phyloP scores from a whole-genome alignment of 179 eudicot genomes.

The Drosera spatulata region DNA sequence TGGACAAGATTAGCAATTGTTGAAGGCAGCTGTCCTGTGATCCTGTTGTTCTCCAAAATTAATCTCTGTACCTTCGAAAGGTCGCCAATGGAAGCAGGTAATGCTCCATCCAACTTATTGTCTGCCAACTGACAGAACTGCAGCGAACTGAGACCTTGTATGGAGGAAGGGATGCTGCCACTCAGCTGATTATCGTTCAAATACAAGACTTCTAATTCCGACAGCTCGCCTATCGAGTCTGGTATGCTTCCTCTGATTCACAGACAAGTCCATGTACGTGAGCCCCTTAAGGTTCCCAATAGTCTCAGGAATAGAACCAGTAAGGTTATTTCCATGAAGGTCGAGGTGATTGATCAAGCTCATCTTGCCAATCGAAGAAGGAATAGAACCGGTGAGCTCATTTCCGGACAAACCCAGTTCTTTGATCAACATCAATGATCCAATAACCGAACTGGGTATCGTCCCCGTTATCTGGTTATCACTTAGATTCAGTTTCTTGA shows the following conservation, averaged over 20 bases:
- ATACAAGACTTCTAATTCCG: constrained; percentile 22
- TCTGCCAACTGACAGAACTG: constrained; percentile 23
- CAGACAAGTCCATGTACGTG: constrained; percentile 37
- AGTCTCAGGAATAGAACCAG: constrained; percentile 34
- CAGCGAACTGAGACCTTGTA: constrained; percentile 37
- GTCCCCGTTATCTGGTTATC: constrained; percentile 40
- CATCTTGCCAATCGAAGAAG: constrained; percentile 33
- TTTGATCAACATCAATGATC: constrained; percentile 6
- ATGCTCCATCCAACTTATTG: constrained; percentile 35
- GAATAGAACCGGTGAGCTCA: constrained; percentile 34
- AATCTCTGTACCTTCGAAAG: constrained; percentile 44
- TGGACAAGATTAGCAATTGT: constrained; percentile 36
- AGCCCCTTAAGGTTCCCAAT: constrained; percentile 44
- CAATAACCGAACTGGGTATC: constrained; percentile 30
- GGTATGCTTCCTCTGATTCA: constrained; percentile 49
- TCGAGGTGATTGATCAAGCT: constrained; percentile 36
- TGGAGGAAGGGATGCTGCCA: constrained; percentile 45
- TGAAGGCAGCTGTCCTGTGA: constrained; percentile 49
- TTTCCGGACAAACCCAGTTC: constrained; percentile 26
- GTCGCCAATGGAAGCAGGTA: constrained; percentile 55
- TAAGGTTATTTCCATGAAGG: constrained; percentile 36
- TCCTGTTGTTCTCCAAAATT: constrained; percentile 40
- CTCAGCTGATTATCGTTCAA: constrained; percentile 37
- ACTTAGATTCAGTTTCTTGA: constrained; percentile 31
- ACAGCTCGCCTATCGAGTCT: constrained; percentile 44